Percentiles rank a stretch among this genome's conserved stretches.
Conservation (phyloP, 768 basidiomycete genomes). For the Cyclocybe cylindracea region DNA sequence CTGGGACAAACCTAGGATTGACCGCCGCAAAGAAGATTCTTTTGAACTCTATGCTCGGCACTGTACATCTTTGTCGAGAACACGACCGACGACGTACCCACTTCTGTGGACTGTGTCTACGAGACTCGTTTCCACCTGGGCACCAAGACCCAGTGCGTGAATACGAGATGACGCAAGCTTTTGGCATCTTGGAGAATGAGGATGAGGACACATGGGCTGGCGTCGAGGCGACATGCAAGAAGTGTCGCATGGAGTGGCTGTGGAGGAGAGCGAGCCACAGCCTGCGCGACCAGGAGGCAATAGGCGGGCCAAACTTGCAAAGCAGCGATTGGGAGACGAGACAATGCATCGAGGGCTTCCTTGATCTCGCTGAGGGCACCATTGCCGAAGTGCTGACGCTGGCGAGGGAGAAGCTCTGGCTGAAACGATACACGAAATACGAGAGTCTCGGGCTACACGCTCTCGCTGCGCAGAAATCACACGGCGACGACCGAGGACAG, state of each 20-base stretch:
- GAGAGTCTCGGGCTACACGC: constrained; percentile 68
- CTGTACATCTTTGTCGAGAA: constrained; percentile 58
- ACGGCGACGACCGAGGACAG: constrained; percentile 14
- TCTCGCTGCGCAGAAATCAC: constrained; percentile 56
- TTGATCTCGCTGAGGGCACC: constrained; percentile 72
- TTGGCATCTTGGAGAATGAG: constrained; percentile 67
- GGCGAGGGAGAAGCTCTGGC: constrained; percentile 73
- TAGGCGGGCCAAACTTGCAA: constrained; percentile 45
- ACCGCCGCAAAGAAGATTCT: constrained; percentile 48
- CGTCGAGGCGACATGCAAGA: constrained; percentile 66
- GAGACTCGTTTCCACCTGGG: constrained; percentile 44
- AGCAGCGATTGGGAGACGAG: constrained; percentile 67
- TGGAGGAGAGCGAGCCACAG: constrained; percentile 56
- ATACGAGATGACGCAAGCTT: constrained; percentile 23
- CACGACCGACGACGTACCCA: constrained; percentile 54
- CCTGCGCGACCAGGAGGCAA: constrained; percentile 53
- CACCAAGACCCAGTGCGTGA: constrained; percentile 24
- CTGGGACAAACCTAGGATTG: constrained; percentile 52
- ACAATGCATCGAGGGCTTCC: constrained; percentile 67
- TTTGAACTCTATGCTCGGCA: constrained; percentile 41
- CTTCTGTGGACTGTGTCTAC: constrained; percentile 71
- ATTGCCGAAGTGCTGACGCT: constrained; percentile 60
- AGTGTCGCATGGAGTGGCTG: constrained; percentile 66
- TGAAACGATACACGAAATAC: constrained; percentile 64
- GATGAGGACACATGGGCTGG: constrained; percentile 69